Evolutionary conservation across 2,329 filamentous ascomycete species (phyloP).

Genomic region (Rutstroemia sydowiana): DNA sequence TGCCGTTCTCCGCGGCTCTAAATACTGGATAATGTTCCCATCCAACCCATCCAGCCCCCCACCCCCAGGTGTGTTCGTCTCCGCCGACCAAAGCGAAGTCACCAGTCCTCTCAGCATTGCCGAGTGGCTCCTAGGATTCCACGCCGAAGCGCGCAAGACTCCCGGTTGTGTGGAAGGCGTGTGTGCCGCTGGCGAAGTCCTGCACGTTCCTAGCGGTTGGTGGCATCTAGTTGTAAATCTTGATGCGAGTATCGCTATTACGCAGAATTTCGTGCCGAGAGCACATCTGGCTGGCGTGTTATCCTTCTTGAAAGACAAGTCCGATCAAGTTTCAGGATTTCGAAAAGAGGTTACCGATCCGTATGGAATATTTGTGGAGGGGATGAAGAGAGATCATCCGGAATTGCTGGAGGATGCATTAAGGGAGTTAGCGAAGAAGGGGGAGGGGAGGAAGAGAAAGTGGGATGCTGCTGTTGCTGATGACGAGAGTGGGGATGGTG

Average conservation of each 20-base stretch:
- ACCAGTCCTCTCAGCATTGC: conserved; percentile 90
- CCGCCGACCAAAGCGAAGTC: conserved; percentile 82
- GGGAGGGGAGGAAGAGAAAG: conserved; percentile 64
- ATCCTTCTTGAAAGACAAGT: conserved; percentile 71
- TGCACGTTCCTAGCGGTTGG: conserved; percentile 92
- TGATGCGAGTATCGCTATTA: conserved; percentile 76
- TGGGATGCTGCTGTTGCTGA: conserved; percentile 74
- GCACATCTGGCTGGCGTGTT: conserved; percentile 67
- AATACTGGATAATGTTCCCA: conserved; percentile 99
- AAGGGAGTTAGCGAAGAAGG: conserved; percentile 55
- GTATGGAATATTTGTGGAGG: conserved; percentile 65
- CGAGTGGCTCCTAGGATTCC: conserved; percentile 92
- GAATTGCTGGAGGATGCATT: conserved; percentile 60
- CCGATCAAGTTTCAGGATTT: conserved; percentile 85
- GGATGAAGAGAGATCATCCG: conserved; percentile 56
- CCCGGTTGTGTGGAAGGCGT: conserved; percentile 80
- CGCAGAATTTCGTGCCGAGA: conserved; percentile 86
- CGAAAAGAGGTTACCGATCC: conserved; percentile 62
- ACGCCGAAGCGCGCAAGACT: conserved; percentile 68
- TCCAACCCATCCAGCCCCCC: conserved; percentile 42
- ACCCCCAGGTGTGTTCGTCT: conserved; percentile 86
- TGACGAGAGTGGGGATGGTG: conserved; percentile 32
- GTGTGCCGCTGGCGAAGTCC: conserved; percentile 73
- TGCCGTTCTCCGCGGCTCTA: conserved; percentile 78
- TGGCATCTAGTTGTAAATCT: conserved; percentile 95